Base-by-base conservation (phyloP, 108 stramenopile genomes). In the Cyclostephanos tholiformis region DNA sequence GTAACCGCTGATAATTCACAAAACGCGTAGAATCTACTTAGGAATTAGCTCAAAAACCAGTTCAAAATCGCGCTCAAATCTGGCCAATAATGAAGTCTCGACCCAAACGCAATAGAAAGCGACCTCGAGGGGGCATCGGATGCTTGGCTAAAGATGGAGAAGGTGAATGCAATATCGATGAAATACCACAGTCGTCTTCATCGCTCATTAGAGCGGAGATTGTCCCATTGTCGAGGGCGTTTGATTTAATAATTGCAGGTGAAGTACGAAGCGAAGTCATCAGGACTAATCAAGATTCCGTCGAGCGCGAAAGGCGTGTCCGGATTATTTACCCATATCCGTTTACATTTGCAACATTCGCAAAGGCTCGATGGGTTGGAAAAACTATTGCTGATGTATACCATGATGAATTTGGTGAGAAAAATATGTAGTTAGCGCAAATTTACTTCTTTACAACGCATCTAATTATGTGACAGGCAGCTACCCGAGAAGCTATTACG, bases 301-400 rank as follows among this genome's bases (percentile, higher is more conserved):
- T 58, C 23, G 36, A 41, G 19, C 23, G 10, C 27, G 20, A 44
- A 50, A 82, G 71, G 38, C 56, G 76, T 6, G 67, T 84, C 20
- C 79, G 85, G 17, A 70, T 82, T 39, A 38, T 85, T 65, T 63
- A 71, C 20, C 93, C 93, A 2, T 94, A 94, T 68, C 85, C 88
- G 23, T 94, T 80, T 53, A 89, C 90, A 12, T 94, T 91, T 84
- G 69, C 83, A 3, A 90, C 89, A 2, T 89, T 80, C 76, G 93
- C 93, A 57, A 94, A 94, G 51, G 73, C 73, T 51, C 79, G 93
- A 30, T 94, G 93, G 93, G 50, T 90, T 25, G 89, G 88, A 11
- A 74, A 87, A 63, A 85, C 88, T 35, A 55, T 94, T 27, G 43
- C 91, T 38, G 90, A 94, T 75, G 82, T 94, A 12, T 94, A 91